Base-by-base conservation (phyloP, 208 protist species). In the Tritrichomonas musculus region DNA sequence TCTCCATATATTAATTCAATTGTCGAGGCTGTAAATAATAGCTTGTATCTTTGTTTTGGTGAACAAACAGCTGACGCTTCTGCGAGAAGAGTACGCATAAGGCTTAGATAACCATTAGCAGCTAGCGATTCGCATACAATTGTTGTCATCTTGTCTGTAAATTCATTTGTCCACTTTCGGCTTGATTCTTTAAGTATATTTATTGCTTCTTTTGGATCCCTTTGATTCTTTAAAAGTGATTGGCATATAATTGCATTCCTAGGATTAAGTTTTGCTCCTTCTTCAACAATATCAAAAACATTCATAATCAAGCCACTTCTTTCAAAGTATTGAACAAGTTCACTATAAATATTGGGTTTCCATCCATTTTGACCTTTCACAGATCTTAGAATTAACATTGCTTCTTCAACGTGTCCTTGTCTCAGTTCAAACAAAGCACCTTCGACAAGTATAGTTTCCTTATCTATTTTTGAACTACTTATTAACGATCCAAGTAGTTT, bases 121-220 rank as follows among this genome's bases (percentile, higher is more conserved):
- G 69, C 69, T 14, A 77, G 36, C 1, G 36, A 36, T 77, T 77
- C 69, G 69, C 69, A 77, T 44, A 77, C 69, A 41, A 36, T 77
- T 77, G 69, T 77, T 77, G 69, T 77, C 69, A 77, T 77, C 33
- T 77, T 77, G 33, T 77, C 69, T 44, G 69, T 77, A 2, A 77
- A 44, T 17, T 77, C 69, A 36, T 25, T 25, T 17, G 69, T 25
- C 69, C 69, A 77, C 33, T 77, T 77, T 14, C 30, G 13, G 20
- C 30, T 44, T 0, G 69, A 36, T 41, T 77, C 33, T 44, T 44
- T 77, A 4, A 77, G 17, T 41, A 77, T 77, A 77, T 77, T 77
- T 1, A 77, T 77, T 14, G 69, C 69, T 41, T 33, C 33, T 44
- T 22, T 2, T 44, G 36, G 25, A 13, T 25, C 36, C 44, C 44